A percentile compares a stretch with the other conserved stretches of the same genome.
Conservation (phyloP, 345 rosid genomes). For the Pseudoturritis turrita region DNA sequence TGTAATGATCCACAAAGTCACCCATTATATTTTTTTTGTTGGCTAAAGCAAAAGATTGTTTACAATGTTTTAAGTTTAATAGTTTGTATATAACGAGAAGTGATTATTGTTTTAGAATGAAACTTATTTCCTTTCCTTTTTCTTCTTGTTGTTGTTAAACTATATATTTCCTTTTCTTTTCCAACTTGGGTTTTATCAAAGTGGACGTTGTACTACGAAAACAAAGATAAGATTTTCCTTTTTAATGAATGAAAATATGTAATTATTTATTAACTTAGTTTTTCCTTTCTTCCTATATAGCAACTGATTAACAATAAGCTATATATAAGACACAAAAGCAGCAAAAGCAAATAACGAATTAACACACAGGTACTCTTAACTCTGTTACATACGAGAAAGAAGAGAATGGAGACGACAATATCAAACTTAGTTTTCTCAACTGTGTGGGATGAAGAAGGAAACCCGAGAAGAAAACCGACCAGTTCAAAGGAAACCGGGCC, state of each 20-base stretch:
- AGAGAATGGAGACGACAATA: not conserved
- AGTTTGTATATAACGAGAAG: no score
- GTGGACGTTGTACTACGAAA: no score
- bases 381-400: not conserved
- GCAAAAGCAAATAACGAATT: not conserved
- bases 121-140: not conserved
- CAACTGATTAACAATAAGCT: not conserved
- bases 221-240: no score
- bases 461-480: not conserved
- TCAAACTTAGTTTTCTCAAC: not conserved
- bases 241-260: no score
- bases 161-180: no score
- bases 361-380: not conserved
- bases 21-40: constrained; percentile 24
- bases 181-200: no score
- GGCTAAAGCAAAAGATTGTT: not conserved
- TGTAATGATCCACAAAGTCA: constrained; percentile 50
- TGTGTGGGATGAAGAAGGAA: constrained; percentile 4
- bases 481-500: not conserved
- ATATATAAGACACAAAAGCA: not conserved
- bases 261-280: no score
- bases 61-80: no score
- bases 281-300: no score
- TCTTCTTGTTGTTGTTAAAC: not conserved
- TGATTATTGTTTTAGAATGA: no score